These are phyloP conservation scores for Candida sithepensis DNA, from an alignment of 805 yeast species.

Conservation along the genomic window DNA sequence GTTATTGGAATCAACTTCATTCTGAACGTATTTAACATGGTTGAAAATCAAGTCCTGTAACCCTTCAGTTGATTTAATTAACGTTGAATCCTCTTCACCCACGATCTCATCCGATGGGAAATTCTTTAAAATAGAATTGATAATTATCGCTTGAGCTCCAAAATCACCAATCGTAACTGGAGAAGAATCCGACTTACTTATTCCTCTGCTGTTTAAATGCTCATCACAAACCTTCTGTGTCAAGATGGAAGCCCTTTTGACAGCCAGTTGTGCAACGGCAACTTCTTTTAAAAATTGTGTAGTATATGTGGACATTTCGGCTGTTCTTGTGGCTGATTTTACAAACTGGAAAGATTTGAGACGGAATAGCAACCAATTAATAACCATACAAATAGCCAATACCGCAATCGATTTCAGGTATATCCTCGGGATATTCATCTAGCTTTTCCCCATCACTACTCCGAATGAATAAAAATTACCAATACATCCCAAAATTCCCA, in stretches of 20 bases:
- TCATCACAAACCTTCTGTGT: conserved; percentile 61
- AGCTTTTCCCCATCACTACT: neutral
- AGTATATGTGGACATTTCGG: neutral
- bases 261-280: conserved; percentile 82
- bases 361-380: neutral
- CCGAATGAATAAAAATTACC: too few relatives aligned
- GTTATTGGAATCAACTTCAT: conserved; percentile 32
- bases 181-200: conserved; percentile 81
- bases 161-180: conserved; percentile 98
- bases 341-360: neutral
- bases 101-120: conserved; percentile 86
- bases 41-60: conserved; percentile 55
- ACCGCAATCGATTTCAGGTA: neutral
- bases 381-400: neutral
- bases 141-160: conserved; percentile 92
- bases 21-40: conserved; percentile 54
- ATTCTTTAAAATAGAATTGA: conserved; percentile 70
- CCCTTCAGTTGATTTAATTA: conserved; percentile 51
- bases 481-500: too few relatives aligned
- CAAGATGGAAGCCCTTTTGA: conserved; percentile 76
- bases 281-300: conserved; percentile 59
- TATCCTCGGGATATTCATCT: neutral
- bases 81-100: conserved; percentile 88
- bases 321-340: neutral
- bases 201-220: conserved; percentile 47